Evolutionary conservation across 2,329 filamentous ascomycete species (phyloP).

Genomic region (Xylaria sp.): DNA sequence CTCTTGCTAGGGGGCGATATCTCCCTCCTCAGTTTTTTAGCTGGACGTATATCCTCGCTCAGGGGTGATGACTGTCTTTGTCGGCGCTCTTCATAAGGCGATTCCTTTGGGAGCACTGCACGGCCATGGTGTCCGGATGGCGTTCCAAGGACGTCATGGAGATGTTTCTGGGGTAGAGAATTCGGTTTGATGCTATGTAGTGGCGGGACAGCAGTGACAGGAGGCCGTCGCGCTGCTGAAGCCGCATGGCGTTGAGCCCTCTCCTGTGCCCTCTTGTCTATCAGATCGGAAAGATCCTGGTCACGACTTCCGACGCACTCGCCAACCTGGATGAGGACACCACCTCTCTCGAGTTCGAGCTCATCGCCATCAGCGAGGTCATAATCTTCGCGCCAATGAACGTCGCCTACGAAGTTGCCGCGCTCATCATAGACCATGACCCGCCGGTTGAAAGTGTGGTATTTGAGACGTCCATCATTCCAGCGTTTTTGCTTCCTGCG

Average conservation of each 20-base stretch:
- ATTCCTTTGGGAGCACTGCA: constrained; percentile 60
- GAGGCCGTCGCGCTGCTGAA: constrained; percentile 44
- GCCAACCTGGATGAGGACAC: constrained; percentile 78
- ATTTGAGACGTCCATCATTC: constrained; percentile 90
- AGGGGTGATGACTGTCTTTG: constrained; percentile 40
- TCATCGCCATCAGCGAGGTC: constrained; percentile 83
- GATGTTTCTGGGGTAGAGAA: constrained; percentile 49
- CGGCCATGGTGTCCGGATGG: constrained; percentile 68
- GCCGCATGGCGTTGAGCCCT: constrained; percentile 55
- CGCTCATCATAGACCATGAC: constrained; percentile 88
- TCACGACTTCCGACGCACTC: constrained; percentile 75
- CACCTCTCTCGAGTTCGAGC: constrained; percentile 75
- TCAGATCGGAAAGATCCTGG: constrained; percentile 77
- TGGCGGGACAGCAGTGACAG: constrained; percentile 34
- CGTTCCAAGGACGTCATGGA: constrained; percentile 68
- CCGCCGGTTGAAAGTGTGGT: constrained; percentile 88
- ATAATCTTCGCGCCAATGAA: constrained; percentile 74
- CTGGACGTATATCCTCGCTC: constrained; percentile 38
- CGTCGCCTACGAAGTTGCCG: constrained; percentile 82
- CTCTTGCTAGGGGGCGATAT: constrained; percentile 50
- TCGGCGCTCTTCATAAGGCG: constrained; percentile 69
- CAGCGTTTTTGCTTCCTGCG: constrained; percentile 88
- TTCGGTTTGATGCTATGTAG: constrained; percentile 38
- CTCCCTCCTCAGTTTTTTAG: constrained; percentile 50
- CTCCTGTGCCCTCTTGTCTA: constrained; percentile 71